Conservation (phyloP, 352 stramenopile species). For the Globisporangium acanthophoron region DNA sequence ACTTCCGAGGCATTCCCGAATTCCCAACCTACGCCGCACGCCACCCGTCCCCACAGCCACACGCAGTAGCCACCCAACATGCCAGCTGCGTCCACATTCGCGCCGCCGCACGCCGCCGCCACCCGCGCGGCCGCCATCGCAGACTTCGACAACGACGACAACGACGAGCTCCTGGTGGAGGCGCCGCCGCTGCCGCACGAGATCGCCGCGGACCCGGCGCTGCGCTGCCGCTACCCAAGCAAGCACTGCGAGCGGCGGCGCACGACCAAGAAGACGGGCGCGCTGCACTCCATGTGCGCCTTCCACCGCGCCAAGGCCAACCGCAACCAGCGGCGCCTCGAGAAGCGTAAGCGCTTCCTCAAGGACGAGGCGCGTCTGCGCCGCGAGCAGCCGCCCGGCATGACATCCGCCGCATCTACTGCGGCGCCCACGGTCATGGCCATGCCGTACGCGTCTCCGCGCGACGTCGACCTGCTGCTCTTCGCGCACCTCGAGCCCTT, state of each 20-base stretch:
- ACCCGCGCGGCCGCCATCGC: not conserved
- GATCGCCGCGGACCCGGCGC: conserved; percentile 22
- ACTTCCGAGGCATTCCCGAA: not conserved
- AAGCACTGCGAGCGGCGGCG: conserved; percentile 8
- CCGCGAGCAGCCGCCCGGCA: not conserved
- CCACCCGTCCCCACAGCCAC: too few species aligned
- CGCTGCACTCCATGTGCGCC: conserved; percentile 10
- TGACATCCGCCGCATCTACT: not conserved
- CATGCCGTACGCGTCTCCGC: conserved; percentile 15
- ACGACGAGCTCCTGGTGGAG: conserved; percentile 28
- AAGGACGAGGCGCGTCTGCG: conserved; percentile 12
- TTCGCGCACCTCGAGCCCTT: conserved; percentile 27
- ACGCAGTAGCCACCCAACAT: too few species aligned
- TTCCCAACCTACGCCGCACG: too few species aligned
- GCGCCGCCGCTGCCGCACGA: conserved; percentile 31
- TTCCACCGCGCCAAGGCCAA: conserved; percentile 13
- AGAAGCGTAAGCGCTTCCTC: conserved; percentile 9
- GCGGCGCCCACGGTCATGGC: not conserved
- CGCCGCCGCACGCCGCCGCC: not conserved
- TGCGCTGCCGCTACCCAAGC: conserved; percentile 12
- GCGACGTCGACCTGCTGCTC: conserved; percentile 15
- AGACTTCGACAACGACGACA: conserved; percentile 22
- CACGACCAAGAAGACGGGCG: conserved; percentile 8
- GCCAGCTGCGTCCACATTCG: not conserved
- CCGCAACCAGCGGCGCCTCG: conserved; percentile 12